phyloP scores from a whole-genome alignment of 176 grass and related monocot genomes.

The Oryza glumipatula region DNA sequence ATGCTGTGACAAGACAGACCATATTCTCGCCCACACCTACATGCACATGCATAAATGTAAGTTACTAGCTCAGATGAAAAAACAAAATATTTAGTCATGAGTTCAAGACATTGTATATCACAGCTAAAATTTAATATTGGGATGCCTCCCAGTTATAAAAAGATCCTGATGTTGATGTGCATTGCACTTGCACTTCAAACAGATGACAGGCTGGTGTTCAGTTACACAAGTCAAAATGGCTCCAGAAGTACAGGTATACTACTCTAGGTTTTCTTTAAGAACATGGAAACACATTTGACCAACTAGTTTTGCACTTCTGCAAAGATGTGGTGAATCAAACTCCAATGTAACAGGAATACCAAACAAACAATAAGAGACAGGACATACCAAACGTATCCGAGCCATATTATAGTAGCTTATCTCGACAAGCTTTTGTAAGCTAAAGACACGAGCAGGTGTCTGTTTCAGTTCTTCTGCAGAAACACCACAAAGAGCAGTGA shows the following conservation, averaged over 20 bases:
- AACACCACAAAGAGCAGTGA: conserved; percentile 81
- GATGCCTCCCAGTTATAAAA: not conserved
- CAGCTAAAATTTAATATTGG: not conserved
- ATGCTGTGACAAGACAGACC: conserved; percentile 92
- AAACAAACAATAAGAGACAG: not conserved
- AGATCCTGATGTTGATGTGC: conserved; percentile 1
- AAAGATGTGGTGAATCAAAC: conserved; percentile 18
- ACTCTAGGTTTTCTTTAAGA: not conserved
- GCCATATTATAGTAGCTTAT: conserved; percentile 99
- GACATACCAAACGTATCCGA: conserved; percentile 89
- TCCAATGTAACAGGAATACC: conserved; percentile 8
- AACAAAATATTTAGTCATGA: conserved; percentile 4
- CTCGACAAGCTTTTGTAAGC: conserved; percentile 99
- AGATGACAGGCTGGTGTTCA: conserved; percentile 2
- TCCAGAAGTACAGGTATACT: conserved; percentile 1
- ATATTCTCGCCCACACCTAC: conserved; percentile 99
- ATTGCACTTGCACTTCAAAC: conserved; percentile 16
- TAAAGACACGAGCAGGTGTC: conserved; percentile 88
- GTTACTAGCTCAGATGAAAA: not conserved
- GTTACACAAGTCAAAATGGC: conserved; percentile 7
- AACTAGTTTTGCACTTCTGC: not conserved
- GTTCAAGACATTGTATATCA: conserved; percentile 10
- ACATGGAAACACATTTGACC: not conserved
- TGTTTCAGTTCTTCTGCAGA: conserved; percentile 99
- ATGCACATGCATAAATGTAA: conserved; percentile 45